Conservation (phyloP, 2,329 filamentous ascomycete genomes). For the Penicillium hesseltinei region DNA sequence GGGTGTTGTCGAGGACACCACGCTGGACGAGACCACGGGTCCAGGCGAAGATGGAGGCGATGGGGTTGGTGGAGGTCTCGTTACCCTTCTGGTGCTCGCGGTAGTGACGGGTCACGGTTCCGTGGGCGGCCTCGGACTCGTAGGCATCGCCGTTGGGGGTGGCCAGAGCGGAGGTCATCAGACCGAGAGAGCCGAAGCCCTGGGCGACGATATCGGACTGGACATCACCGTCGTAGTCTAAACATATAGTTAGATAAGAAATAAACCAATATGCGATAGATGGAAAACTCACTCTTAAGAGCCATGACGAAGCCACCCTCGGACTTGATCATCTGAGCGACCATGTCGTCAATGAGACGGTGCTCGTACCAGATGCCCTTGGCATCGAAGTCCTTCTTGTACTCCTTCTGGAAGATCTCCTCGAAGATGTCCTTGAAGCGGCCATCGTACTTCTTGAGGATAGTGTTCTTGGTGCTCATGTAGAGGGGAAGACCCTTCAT, state of each 20-base stretch:
- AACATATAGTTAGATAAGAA: conserved; percentile 1
- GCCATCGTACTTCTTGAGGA: conserved; percentile 97
- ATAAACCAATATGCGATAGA: not conserved
- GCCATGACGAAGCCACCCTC: conserved; percentile 95
- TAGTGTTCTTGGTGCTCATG: conserved; percentile 99
- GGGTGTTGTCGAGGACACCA: conserved; percentile 80
- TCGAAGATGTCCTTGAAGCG: conserved; percentile 99
- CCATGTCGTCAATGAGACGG: conserved; percentile 98
- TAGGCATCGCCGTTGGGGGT: conserved; percentile 96
- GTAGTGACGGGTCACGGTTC: conserved; percentile 97
- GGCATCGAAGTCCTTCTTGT: conserved; percentile 84
- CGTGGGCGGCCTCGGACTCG: conserved; percentile 96
- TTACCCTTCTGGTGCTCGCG: conserved; percentile 98
- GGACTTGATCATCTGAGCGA: conserved; percentile 99
- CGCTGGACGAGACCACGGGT: conserved; percentile 91
- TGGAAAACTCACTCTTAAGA: conserved; percentile 77
- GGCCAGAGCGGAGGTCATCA: conserved; percentile 97
- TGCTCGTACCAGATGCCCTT: conserved; percentile 99
- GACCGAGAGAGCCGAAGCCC: conserved; percentile 93
- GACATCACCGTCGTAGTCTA: conserved; percentile 98
- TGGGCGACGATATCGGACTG: conserved; percentile 98
- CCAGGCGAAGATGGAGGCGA: conserved; percentile 99
- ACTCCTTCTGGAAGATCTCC: conserved; percentile 84
- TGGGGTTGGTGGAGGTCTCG: conserved; percentile 97
- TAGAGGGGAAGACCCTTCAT: conserved; percentile 88